Conservation (phyloP, 495 filamentous ascomycete genomes). For the Copromyces sp. region DNA sequence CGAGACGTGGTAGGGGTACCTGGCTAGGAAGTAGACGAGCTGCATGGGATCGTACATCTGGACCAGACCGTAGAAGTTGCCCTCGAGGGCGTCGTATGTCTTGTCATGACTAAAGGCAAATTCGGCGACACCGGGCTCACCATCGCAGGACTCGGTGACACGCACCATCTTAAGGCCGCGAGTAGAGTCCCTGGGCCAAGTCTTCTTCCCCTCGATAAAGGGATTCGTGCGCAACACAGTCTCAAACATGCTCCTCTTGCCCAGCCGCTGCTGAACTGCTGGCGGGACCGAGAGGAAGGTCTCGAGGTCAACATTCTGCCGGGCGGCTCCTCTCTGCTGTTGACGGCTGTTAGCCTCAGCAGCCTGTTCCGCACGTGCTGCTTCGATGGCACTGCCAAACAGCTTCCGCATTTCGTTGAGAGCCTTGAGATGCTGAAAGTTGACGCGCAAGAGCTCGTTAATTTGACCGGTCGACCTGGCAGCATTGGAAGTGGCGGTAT, state of each 20-base stretch:
- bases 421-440: slow-evolving; percentile 71
- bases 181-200: slow-evolving; percentile 74
- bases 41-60: slow-evolving; percentile 70
- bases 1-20: slow-evolving; percentile 74
- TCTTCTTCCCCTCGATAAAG: slow-evolving; percentile 82
- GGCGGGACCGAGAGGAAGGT: slow-evolving; percentile 55
- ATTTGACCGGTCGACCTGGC: slow-evolving; percentile 19
- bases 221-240: slow-evolving; percentile 63
- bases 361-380: slow-evolving; percentile 44
- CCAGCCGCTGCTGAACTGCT: slow-evolving; percentile 25
- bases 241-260: slow-evolving; percentile 40
- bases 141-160: slow-evolving; percentile 26
- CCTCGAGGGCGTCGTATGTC: slow-evolving; percentile 69
- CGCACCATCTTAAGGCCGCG: slow-evolving; percentile 80
- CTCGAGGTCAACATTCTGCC: slow-evolving; percentile 54
- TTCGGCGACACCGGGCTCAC: slow-evolving; percentile 40
- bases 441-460: slow-evolving; percentile 58
- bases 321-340: slow-evolving; percentile 35
- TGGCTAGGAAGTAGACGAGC: slow-evolving; percentile 34
- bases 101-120: slow-evolving; percentile 68
- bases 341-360: slow-evolving; percentile 30
- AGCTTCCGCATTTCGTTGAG: slow-evolving; percentile 88
- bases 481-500: slow-evolving; percentile 2
- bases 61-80: slow-evolving; percentile 66
- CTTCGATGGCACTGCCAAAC: slow-evolving; percentile 74